A percentile compares a stretch with the other conserved stretches of the same genome.
Evolutionary conservation across 2,329 filamentous ascomycete species (phyloP).

Genomic region (Fusarium xylarioides): DNA sequence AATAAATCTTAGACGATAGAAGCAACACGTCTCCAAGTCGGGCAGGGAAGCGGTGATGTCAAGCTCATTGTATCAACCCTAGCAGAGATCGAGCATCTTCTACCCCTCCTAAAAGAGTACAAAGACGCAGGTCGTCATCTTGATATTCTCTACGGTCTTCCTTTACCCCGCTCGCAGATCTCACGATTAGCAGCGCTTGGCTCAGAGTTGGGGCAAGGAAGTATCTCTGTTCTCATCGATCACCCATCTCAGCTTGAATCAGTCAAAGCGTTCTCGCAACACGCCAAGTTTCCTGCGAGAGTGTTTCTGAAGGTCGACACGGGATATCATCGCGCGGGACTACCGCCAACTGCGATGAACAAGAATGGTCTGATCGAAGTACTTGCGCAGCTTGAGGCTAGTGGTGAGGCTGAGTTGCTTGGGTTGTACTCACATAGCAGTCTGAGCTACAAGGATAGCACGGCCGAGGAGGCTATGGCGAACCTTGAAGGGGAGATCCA

Average conservation of each 20-base stretch:
- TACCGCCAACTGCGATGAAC: conserved; percentile 55
- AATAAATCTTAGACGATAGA: conserved; percentile 58
- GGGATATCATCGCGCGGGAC: conserved; percentile 70
- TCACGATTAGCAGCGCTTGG: conserved; percentile 59
- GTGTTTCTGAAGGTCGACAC: conserved; percentile 71
- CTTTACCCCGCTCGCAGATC: conserved; percentile 63
- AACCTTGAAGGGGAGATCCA: conserved; percentile 44
- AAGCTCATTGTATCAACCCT: conserved; percentile 70
- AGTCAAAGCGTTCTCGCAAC: conserved; percentile 44
- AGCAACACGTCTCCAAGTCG: conserved; percentile 64
- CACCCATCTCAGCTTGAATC: conserved; percentile 58
- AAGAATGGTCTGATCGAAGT: conserved; percentile 49
- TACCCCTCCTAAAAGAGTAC: conserved; percentile 58
- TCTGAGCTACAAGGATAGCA: conserved; percentile 44
- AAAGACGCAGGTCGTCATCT: conserved; percentile 22
- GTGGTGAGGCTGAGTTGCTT: conserved; percentile 19
- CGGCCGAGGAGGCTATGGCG: conserved; percentile 42
- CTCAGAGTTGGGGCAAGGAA: conserved; percentile 53
- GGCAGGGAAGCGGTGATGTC: conserved; percentile 48
- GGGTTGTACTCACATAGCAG: conserved; percentile 49
- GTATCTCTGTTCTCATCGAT: conserved; percentile 66
- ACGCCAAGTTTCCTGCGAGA: conserved; percentile 44
- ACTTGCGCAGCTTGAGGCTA: conserved; percentile 42
- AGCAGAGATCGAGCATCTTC: conserved; percentile 64
- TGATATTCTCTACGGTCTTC: conserved; percentile 68